A percentile compares a stretch with the other conserved stretches of the same genome.
Conservation (phyloP, 768 basidiomycete species). For the Boletellus ananiceps region DNA sequence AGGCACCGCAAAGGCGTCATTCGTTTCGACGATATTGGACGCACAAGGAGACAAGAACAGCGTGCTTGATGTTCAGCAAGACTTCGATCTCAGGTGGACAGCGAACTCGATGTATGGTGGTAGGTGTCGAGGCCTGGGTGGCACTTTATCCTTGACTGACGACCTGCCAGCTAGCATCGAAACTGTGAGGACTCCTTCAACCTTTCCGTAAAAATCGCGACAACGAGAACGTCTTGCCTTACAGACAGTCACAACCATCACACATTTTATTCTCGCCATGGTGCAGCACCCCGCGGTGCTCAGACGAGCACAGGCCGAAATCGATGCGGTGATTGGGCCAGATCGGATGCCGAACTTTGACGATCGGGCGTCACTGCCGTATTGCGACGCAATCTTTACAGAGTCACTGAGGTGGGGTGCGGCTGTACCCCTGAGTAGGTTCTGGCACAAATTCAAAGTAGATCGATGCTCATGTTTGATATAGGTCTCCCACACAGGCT, state of each 20-base stretch:
- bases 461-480: not conserved
- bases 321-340: constrained; percentile 46
- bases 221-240: constrained; percentile 12
- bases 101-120: constrained; percentile 78
- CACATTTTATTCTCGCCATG: constrained; percentile 67
- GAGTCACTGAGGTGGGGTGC: constrained; percentile 55
- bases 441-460: not conserved
- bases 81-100: constrained; percentile 73
- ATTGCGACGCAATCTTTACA: constrained; percentile 50
- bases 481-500: constrained; percentile 60
- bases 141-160: not conserved
- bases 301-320: constrained; percentile 57
- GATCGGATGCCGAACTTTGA: constrained; percentile 54
- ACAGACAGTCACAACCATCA: constrained; percentile 46
- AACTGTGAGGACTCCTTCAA: constrained; percentile 39
- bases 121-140: constrained; percentile 15
- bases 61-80: constrained; percentile 32
- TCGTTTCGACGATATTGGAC: constrained; percentile 51
- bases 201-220: not conserved
- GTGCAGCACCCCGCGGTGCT: constrained; percentile 54
- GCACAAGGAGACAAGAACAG: not conserved
- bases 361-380: constrained; percentile 55
- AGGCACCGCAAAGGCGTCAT: constrained; percentile 37
- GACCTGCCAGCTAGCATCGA: constrained; percentile 46
- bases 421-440: constrained; percentile 54